Percentiles rank a stretch among this genome's conserved stretches.
Evolutionary conservation across 2,329 filamentous ascomycete genomes (phyloP).

Genomic region (Blastomyces percursus): DNA sequence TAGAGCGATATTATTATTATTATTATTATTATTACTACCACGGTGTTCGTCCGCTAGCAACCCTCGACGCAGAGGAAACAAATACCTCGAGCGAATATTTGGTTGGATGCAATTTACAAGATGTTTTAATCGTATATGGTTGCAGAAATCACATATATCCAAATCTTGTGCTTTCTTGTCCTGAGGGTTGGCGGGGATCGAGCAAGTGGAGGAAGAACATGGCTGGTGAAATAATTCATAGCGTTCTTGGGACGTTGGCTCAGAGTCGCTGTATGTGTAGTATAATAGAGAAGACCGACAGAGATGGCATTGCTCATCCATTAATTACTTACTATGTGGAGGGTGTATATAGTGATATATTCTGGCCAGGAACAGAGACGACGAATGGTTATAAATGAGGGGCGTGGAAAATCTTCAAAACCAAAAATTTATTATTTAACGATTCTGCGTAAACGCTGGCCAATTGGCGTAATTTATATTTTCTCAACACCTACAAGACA

Average conservation of each 20-base stretch:
- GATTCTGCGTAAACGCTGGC: no score
- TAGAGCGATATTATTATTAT: no score
- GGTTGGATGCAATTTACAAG: not conserved
- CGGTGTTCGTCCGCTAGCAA: not conserved
- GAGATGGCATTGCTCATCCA: not conserved
- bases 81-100: not conserved
- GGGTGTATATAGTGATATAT: not conserved
- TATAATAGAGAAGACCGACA: not conserved
- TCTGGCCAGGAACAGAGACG: not conserved
- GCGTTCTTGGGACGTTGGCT: not conserved
- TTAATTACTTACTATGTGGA: not conserved
- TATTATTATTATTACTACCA: not conserved
- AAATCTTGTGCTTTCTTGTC: not conserved
- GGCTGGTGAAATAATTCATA: slow-evolving; percentile 1
- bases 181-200: not conserved
- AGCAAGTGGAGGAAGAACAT: not conserved
- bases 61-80: not conserved
- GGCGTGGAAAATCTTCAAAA: no score
- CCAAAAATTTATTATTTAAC: no score
- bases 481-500: no score
- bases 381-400: no score
- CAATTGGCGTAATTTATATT: no score
- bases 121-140: not conserved
- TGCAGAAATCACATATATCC: not conserved
- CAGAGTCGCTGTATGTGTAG: not conserved